Evolutionary conservation across 306 rosid species (phyloP), one percentile per base, ranked within the genome.

Genomic region (Trichosanthes truncata): DNA sequence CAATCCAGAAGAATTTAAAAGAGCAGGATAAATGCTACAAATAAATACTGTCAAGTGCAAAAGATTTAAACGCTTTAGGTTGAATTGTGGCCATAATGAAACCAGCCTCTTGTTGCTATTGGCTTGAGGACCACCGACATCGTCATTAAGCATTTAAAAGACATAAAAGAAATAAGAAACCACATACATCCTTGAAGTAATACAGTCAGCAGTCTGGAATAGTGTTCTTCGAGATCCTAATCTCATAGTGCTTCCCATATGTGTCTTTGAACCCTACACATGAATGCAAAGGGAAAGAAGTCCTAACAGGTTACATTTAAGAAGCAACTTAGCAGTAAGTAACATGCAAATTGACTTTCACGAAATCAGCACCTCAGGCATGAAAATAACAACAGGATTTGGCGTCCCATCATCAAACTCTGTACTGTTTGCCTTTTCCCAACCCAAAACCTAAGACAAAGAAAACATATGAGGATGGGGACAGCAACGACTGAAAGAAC

Each of bases 171-270:
- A 51, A 31, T n/a, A 81, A 81, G 80, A 84, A 71, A 77, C 52
- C 52, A 87, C 97, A 74, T 93, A 95, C 99, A 95, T 89, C 87
- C 90, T 93, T 79, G 97, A 88, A 82, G 99, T 90, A 84, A 89
- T 81, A 84, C 89, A 95, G 82, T 90, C 88, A 80, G 92, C 89
- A 46, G 91, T 80, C 85, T 90, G 91, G 69, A 95, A 87, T 69
- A 91, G 86, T 59, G 99, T 95, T 89, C 82, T 91, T 75, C 99
- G 92, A 83, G 97, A 91, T 89, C 99, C 99, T 73, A 95, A 91
- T 84, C 99, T 89, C 99, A 95, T 93, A 61, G 99, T 93, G 84
- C 93, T 93, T 80, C 99, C 99, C 97, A 93, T 95, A 81, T 93
- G 99, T 3, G 99, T 95, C 86, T 89, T 88, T 48, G 99, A 95